These are phyloP conservation scores for Arthroderma sp. DNA, from an alignment of 2,329 filamentous ascomycete species.

Conservation along the genomic window DNA sequence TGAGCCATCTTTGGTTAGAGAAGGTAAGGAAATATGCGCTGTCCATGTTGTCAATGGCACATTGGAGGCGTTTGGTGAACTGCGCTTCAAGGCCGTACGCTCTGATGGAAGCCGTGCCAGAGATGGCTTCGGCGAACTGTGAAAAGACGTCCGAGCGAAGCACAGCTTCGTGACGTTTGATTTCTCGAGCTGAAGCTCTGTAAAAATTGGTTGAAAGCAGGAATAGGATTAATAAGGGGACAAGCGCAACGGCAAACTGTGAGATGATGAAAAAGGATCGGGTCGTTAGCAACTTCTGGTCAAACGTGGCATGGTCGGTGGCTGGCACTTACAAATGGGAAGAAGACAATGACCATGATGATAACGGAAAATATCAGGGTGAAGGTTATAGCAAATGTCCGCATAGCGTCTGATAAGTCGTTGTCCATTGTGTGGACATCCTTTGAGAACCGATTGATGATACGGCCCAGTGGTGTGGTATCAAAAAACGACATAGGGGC, in stretches of 20 bases:
- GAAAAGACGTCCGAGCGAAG: conserved; percentile 80
- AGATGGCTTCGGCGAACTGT: conserved; percentile 79
- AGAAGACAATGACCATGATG: conserved; percentile 84
- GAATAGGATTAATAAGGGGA: conserved; percentile 61
- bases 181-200: conserved; percentile 75
- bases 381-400: conserved; percentile 82
- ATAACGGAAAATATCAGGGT: conserved; percentile 75
- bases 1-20: conserved; percentile 89
- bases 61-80: conserved; percentile 57
- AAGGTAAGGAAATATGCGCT: conserved; percentile 90
- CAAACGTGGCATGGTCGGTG: neutral
- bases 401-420: conserved; percentile 71
- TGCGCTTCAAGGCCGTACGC: conserved; percentile 72
- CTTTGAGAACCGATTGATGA: conserved; percentile 90
- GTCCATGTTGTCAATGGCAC: conserved; percentile 80
- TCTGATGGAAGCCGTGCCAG: conserved; percentile 62
- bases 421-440: conserved; percentile 98
- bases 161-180: conserved; percentile 87
- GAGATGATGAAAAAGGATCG: neutral
- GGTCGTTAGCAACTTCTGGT: neutral
- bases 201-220: conserved; percentile 77
- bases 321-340: conserved; percentile 53
- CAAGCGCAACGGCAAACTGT: conserved; percentile 55
- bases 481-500: conserved; percentile 86
- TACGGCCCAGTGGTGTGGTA: conserved; percentile 85